phyloP scores from a whole-genome alignment of 2,329 filamentous ascomycete species.

The Chaetothyriales sp. region DNA sequence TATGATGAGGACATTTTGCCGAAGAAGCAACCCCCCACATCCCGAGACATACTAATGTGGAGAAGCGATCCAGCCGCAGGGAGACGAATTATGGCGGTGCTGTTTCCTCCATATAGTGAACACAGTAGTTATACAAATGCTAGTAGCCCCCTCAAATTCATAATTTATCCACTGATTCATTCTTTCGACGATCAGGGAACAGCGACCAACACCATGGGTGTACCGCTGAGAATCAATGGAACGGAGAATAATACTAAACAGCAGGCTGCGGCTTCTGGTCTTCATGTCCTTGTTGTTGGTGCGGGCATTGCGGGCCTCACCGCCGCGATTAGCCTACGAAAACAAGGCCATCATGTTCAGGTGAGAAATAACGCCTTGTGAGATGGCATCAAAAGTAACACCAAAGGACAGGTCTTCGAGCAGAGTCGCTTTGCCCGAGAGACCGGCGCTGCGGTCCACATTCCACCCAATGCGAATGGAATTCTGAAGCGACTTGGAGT shows the following conservation, averaged over 20 bases:
- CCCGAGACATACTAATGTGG: too few relatives aligned
- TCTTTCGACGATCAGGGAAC: neutral
- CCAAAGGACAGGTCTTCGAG: slow-evolving; percentile 35
- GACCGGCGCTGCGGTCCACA: slow-evolving; percentile 46
- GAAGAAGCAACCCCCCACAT: neutral
- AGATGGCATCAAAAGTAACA: slow-evolving; percentile 15
- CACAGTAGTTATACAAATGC: too few relatives aligned
- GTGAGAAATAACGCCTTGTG: slow-evolving; percentile 29
- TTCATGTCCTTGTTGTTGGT: slow-evolving; percentile 24
- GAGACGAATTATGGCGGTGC: too few relatives aligned
- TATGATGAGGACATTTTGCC: neutral
- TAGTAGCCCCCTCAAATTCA: too few relatives aligned
- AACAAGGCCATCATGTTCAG: slow-evolving; percentile 40
- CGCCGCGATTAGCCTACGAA: slow-evolving; percentile 36
- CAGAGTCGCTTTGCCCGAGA: slow-evolving; percentile 40
- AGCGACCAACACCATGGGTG: neutral
- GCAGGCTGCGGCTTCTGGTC: too few relatives aligned
- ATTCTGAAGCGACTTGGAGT: slow-evolving; percentile 37
- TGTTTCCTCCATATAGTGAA: too few relatives aligned
- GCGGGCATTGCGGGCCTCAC: slow-evolving; percentile 25
- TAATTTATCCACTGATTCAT: too few relatives aligned
- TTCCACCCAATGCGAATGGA: slow-evolving; percentile 49
- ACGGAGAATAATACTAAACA: neutral
- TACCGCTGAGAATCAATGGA: neutral
- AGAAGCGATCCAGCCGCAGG: too few relatives aligned